Conservation (phyloP, 2,329 filamentous ascomycete genomes). For the Botrytis fabae region DNA sequence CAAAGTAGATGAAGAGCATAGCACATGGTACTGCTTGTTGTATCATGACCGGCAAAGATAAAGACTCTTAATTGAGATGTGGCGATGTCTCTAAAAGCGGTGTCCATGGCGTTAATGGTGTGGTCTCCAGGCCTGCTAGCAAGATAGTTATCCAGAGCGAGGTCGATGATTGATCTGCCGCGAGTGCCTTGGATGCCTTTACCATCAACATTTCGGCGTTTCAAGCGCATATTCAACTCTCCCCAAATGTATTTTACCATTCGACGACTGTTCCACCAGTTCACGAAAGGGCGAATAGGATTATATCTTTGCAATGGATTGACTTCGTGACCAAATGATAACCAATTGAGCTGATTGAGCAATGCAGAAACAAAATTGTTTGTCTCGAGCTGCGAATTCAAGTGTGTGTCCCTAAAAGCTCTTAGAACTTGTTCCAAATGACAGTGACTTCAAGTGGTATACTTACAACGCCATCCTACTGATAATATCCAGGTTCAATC, state of each 20-base stretch:
- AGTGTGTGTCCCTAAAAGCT: neutral
- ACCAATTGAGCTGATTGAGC: neutral
- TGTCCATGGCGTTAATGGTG: neutral
- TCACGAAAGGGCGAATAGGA: neutral
- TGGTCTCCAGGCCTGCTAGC: neutral
- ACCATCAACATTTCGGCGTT: neutral
- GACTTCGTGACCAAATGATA: neutral
- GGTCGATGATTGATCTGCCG: neutral
- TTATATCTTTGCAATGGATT: neutral
- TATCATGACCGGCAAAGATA: neutral
- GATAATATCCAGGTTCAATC: neutral
- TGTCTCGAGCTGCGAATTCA: neutral
- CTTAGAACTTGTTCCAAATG: neutral
- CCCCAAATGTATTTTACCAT: neutral
- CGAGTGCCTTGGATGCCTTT: neutral
- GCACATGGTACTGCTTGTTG: slow-evolving; percentile 1
- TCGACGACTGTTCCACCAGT: slow-evolving; percentile 1
- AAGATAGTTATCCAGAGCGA: neutral
- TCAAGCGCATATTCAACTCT: neutral
- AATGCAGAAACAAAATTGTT: neutral
- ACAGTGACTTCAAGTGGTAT: neutral
- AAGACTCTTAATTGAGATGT: neutral
- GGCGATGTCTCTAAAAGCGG: neutral
- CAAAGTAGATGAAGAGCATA: slow-evolving; percentile 19
- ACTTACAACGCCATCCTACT: neutral